Percentiles rank a stretch among this genome's conserved stretches.
These are phyloP conservation scores for Colletotrichum sojae DNA, from an alignment of 2,329 filamentous ascomycete species.

Conservation along the genomic window DNA sequence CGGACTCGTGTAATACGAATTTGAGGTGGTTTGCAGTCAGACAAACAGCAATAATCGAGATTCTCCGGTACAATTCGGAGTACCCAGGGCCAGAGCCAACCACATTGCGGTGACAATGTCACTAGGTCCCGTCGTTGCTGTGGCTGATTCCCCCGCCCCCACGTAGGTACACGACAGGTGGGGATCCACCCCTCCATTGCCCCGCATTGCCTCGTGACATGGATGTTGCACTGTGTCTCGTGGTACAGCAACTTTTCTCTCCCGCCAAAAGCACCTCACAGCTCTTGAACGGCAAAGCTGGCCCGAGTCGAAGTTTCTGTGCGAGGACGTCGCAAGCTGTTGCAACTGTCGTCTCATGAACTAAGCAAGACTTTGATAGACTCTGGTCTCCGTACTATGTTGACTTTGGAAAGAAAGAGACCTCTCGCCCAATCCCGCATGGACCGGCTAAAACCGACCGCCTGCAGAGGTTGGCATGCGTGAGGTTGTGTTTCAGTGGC, in stretches of 20 bases:
- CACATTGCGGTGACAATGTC: neutral
- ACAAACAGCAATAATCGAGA: neutral
- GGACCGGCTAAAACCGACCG: conserved; percentile 13
- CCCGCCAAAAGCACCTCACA: neutral
- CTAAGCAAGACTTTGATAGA: neutral
- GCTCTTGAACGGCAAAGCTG: conserved; percentile 9
- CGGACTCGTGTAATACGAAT: neutral
- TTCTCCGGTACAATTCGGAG: neutral
- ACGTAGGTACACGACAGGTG: conserved; percentile 5
- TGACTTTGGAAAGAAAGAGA: neutral
- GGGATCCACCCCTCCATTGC: conserved; percentile 1
- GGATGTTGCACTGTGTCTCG: conserved; percentile 10
- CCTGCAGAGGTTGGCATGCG: neutral
- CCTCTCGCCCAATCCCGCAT: neutral
- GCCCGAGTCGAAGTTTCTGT: neutral
- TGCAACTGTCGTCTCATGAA: neutral
- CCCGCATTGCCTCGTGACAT: conserved; percentile 25
- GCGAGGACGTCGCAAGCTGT: neutral
- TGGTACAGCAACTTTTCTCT: too few relatives aligned
- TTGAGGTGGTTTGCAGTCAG: neutral
- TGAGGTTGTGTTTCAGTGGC: conserved; percentile 14
- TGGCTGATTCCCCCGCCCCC: conserved; percentile 27
- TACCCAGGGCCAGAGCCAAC: neutral
- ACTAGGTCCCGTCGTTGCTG: neutral
- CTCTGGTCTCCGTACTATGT: neutral